Percentiles rank a stretch among this genome's conserved stretches.
These are phyloP conservation scores for Clonostachys solani DNA, from an alignment of 2,329 filamentous ascomycete species.

Conservation along the genomic window DNA sequence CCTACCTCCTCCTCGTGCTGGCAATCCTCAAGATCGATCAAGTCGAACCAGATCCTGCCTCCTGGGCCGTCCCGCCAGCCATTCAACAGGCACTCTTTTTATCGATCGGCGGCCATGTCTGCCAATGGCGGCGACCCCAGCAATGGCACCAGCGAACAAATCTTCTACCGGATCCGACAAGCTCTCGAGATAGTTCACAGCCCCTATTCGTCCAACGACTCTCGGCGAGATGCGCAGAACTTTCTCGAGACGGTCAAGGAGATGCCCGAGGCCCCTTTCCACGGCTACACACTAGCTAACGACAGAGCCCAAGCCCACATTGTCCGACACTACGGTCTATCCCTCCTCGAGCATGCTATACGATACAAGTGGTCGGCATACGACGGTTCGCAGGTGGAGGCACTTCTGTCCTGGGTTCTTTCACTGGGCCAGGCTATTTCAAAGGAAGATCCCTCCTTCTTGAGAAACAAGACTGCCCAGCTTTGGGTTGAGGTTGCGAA, in stretches of 20 bases:
- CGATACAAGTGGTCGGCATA: slow-evolving; percentile 80
- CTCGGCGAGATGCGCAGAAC: slow-evolving; percentile 75
- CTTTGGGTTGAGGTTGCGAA: slow-evolving; percentile 95
- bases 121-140: slow-evolving; percentile 28
- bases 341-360: slow-evolving; percentile 84
- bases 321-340: slow-evolving; percentile 90
- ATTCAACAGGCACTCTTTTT: neutral
- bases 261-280: slow-evolving; percentile 71
- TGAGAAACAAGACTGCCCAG: slow-evolving; percentile 91
- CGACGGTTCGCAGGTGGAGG: slow-evolving; percentile 59
- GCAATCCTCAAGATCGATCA: neutral
- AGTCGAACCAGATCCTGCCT: neutral
- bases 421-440: slow-evolving; percentile 70
- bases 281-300: slow-evolving; percentile 79
- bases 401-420: slow-evolving; percentile 73
- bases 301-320: slow-evolving; percentile 72
- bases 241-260: slow-evolving; percentile 86
- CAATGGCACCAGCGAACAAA: slow-evolving; percentile 31
- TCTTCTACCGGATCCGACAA: slow-evolving; percentile 68
- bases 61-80: neutral
- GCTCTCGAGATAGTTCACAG: slow-evolving; percentile 87
- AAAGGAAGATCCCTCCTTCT: slow-evolving; percentile 71
- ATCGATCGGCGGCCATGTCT: slow-evolving; percentile 19
- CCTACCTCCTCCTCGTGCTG: too few species aligned
- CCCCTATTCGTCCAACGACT: slow-evolving; percentile 73